These are phyloP conservation scores for Colletotrichum aenigma DNA, from an alignment of 2,329 filamentous ascomycete genomes.

Conservation along the genomic window DNA sequence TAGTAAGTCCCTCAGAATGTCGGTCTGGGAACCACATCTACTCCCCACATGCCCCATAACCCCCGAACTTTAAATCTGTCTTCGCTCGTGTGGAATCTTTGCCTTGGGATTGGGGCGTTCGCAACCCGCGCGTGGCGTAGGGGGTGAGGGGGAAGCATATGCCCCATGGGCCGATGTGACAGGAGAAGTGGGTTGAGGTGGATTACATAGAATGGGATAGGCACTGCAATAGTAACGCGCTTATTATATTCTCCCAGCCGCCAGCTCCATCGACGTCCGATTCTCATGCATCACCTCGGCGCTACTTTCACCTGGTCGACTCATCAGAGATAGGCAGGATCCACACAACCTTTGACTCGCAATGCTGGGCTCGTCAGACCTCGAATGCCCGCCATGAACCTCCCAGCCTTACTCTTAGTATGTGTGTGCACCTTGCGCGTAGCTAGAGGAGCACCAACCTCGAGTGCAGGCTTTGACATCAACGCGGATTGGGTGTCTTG, in stretches of 20 bases:
- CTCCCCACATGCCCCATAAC: background rate
- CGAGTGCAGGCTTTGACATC: background rate
- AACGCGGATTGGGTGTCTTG: slow-evolving; percentile 1
- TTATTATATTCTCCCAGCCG: background rate
- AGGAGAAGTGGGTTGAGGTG: background rate
- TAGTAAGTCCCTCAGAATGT: background rate
- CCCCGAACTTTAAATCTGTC: background rate
- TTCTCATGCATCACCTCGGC: background rate
- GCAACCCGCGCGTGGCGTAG: background rate
- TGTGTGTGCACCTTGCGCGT: background rate
- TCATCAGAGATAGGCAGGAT: background rate
- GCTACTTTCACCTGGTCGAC: background rate
- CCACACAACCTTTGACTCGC: background rate
- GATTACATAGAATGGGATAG: background rate
- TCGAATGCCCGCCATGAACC: background rate
- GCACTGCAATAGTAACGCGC: background rate
- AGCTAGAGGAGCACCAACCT: background rate
- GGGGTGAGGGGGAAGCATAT: background rate
- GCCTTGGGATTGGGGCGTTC: background rate
- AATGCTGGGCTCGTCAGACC: background rate
- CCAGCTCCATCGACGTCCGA: background rate
- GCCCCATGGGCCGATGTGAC: background rate
- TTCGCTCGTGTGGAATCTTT: background rate
- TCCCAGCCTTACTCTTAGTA: background rate
- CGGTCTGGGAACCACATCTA: background rate